A percentile compares a stretch with the other conserved stretches of the same genome.
Evolutionary conservation across 1,139 yeast genomes (phyloP).

Genomic region (Diutina pseudorugosa): DNA sequence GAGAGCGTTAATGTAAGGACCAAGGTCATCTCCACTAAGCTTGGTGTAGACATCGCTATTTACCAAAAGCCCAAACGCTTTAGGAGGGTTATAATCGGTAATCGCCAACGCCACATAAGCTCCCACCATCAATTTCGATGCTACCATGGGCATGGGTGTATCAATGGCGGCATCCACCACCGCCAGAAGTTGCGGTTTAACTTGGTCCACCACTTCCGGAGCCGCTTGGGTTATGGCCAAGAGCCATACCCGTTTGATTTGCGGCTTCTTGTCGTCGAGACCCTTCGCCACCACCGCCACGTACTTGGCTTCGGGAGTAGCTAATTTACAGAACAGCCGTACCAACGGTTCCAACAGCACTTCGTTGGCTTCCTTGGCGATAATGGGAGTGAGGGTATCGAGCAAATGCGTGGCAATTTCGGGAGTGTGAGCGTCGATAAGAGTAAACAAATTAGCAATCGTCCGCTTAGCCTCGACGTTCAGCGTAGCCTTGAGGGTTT

Average conservation of each 20-base stretch:
- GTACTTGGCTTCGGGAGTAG: conserved; percentile 6
- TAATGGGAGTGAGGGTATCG: conserved; percentile 36
- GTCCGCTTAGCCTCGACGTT: conserved; percentile 57
- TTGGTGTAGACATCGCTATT: conserved; percentile 39
- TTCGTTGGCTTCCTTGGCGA: conserved; percentile 72
- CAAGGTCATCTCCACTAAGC: conserved; percentile 30
- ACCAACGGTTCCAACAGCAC: conserved; percentile 38
- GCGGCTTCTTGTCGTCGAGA: conserved; percentile 49
- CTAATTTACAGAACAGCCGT: conserved; percentile 9
- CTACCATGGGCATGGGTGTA: conserved; percentile 37
- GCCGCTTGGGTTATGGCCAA: neutral
- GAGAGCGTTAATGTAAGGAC: conserved; percentile 40
- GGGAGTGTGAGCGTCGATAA: neutral
- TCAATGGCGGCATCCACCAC: conserved; percentile 31
- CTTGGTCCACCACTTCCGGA: conserved; percentile 9
- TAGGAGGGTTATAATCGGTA: conserved; percentile 14
- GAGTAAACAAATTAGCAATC: neutral
- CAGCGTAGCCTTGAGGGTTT: conserved; percentile 47
- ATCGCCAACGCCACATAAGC: conserved; percentile 30
- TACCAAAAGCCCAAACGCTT: conserved; percentile 24
- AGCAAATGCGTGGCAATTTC: conserved; percentile 7
- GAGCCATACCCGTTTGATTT: conserved; percentile 60
- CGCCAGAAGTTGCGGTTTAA: conserved; percentile 19
- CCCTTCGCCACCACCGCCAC: conserved; percentile 39
- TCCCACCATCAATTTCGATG: conserved; percentile 36